Base-by-base conservation (phyloP, 1,139 yeast genomes). In the Tardiomyces digboiensis region DNA sequence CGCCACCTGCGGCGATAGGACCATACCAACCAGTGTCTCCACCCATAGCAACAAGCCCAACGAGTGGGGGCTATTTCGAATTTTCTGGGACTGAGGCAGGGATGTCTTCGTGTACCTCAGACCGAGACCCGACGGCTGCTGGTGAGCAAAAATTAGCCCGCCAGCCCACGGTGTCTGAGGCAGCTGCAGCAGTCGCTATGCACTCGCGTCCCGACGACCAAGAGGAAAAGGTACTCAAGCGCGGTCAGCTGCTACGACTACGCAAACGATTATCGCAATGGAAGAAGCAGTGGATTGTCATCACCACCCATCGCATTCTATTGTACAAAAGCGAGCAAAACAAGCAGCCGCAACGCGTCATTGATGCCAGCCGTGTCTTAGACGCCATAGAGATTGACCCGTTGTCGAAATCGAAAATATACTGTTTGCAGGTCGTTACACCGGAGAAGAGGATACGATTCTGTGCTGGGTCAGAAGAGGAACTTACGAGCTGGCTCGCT, bases 331-430 rank as follows among this genome's bases (percentile, higher is more conserved):
- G 57, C 19, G 55, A 57, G 21, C 49, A 53, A 14, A 49, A 48
- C 45, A 51, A 49, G 39, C 43, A 50, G 38, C 60, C 60, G 7
- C 45, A 57, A 49, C 71, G 72, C 53, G 51, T 54, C 36, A 59
- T 74, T 7, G 54, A 59, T 3, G 55, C 72, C 6, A 51, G 55
- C 6, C 69, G 71, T 39, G 57, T 77, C n/a, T 57, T 70, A 13
- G 82, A 76, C 52, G 77, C 71, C 22, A 73, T 75, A 38, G 82
- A 76, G 49, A 57, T 75, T 39, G 80, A 76, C 45, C 72, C 78
- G 1, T 45, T 72, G 20, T 66, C 75, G 7, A 65, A 62, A 43
- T 57, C 71, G 8, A 73, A 69, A 48, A 52, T 55, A 38, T 73
- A 70, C 65, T 75, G 80, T 51, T 57, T 76, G 55, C 58, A 74